Conservation (phyloP, 2,329 filamentous ascomycete species). For the Knufia fluminis region DNA sequence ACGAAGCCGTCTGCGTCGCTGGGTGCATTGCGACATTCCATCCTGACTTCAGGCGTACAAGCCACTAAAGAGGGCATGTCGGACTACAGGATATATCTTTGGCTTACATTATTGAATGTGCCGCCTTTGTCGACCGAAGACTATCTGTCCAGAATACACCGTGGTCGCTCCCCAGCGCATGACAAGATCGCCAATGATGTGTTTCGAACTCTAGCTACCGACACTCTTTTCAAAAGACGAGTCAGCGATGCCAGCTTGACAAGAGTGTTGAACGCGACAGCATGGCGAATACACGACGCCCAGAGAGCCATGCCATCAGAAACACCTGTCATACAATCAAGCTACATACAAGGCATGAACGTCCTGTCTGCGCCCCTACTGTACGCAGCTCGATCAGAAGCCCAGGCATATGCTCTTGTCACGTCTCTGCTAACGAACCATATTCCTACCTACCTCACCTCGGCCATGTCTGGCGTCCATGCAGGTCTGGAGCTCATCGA, state of each 20-base stretch:
- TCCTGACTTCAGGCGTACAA: slow-evolving; percentile 41
- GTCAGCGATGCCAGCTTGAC: slow-evolving; percentile 95
- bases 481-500: slow-evolving; percentile 84
- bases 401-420: slow-evolving; percentile 88
- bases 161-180: slow-evolving; percentile 88
- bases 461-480: slow-evolving; percentile 96
- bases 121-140: slow-evolving; percentile 75
- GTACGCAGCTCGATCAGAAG: slow-evolving; percentile 87
- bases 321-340: slow-evolving; percentile 20
- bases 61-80: slow-evolving; percentile 57
- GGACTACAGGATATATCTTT: slow-evolving; percentile 84
- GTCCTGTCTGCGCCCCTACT: slow-evolving; percentile 92
- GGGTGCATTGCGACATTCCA: slow-evolving; percentile 39
- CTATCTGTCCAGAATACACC: slow-evolving; percentile 83
- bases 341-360: slow-evolving; percentile 97
- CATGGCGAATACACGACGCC: slow-evolving; percentile 84
- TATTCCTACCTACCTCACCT: slow-evolving; percentile 86
- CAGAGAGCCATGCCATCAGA: slow-evolving; percentile 45
- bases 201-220: slow-evolving; percentile 90
- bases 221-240: slow-evolving; percentile 89
- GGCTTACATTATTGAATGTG: slow-evolving; percentile 86
- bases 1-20: slow-evolving; percentile 41
- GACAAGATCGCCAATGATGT: slow-evolving; percentile 98
- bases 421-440: slow-evolving; percentile 78
- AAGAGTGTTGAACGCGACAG: slow-evolving; percentile 84